Conservation (phyloP, 1,284 basidiomycete species). For the Sporisorium iseilematis-ciliati region DNA sequence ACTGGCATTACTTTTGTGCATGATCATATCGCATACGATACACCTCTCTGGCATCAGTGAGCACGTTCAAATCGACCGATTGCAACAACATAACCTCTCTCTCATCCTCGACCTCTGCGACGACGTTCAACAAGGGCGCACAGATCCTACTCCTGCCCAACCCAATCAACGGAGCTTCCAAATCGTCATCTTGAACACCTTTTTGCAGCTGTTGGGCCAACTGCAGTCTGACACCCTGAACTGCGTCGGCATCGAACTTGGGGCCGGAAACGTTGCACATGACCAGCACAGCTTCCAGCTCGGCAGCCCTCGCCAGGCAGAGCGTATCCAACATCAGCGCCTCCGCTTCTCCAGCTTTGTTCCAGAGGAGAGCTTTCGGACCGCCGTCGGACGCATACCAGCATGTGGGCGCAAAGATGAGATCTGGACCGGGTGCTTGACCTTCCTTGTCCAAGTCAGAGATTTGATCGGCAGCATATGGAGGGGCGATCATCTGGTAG, state of each 20-base stretch:
- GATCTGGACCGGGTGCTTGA: conserved; percentile 58
- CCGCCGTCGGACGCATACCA: conserved; percentile 68
- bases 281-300: conserved; percentile 59
- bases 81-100: conserved; percentile 58
- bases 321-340: conserved; percentile 56
- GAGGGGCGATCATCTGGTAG: conserved; percentile 50
- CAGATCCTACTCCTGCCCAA: conserved; percentile 59
- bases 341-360: conserved; percentile 44
- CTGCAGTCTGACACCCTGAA: conserved; percentile 10
- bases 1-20: conserved; percentile 19
- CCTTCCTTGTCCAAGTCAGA: conserved; percentile 42
- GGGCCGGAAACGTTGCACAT: conserved; percentile 68
- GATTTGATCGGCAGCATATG: not conserved
- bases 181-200: conserved; percentile 14
- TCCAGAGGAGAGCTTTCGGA: conserved; percentile 56
- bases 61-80: conserved; percentile 51
- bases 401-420: conserved; percentile 67
- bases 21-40: conserved; percentile 58
- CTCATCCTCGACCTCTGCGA: conserved; percentile 45
- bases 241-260: conserved; percentile 8
- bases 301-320: conserved; percentile 57
- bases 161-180: conserved; percentile 45
- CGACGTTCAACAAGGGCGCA: conserved; percentile 60
- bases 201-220: not conserved
- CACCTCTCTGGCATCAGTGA: conserved; percentile 52